phyloP scores from a whole-genome alignment of 2,329 filamentous ascomycete genomes.

The Colletotrichum cordylinicola region DNA sequence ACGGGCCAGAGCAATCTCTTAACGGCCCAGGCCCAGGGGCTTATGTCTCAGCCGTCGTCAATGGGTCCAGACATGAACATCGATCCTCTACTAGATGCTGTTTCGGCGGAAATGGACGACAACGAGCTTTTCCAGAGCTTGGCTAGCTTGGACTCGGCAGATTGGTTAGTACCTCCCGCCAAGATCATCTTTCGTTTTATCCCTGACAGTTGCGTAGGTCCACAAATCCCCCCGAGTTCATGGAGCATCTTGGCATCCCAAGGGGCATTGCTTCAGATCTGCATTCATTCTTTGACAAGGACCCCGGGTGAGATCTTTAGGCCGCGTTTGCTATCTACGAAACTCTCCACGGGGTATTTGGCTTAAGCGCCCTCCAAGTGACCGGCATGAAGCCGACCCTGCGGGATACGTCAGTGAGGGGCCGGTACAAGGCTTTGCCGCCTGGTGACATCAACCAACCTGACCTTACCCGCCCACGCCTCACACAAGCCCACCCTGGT shows the following conservation, averaged over 20 bases:
- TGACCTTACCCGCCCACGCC: neutral
- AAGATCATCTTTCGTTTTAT: neutral
- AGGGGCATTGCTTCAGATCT: neutral
- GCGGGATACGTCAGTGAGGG: neutral
- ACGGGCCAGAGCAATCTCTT: neutral
- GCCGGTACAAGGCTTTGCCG: neutral
- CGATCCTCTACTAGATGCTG: neutral
- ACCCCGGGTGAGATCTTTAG: neutral
- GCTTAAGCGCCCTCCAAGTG: neutral
- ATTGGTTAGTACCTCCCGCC: neutral
- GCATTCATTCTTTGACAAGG: neutral
- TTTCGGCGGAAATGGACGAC: neutral
- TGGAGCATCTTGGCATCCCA: conserved; percentile 1
- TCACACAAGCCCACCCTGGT: neutral
- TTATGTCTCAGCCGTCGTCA: neutral
- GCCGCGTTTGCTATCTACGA: neutral
- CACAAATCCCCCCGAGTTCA: conserved; percentile 7
- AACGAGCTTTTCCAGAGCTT: neutral
- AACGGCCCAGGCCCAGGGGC: neutral
- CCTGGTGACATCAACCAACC: neutral
- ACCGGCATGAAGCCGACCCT: neutral
- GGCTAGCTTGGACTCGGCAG: neutral
- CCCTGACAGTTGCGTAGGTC: neutral
- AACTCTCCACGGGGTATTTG: neutral
- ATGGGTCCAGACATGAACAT: neutral